phyloP scores from a whole-genome alignment of 371 early-diverging fungal species.

The Saksenaea oblongispora region DNA sequence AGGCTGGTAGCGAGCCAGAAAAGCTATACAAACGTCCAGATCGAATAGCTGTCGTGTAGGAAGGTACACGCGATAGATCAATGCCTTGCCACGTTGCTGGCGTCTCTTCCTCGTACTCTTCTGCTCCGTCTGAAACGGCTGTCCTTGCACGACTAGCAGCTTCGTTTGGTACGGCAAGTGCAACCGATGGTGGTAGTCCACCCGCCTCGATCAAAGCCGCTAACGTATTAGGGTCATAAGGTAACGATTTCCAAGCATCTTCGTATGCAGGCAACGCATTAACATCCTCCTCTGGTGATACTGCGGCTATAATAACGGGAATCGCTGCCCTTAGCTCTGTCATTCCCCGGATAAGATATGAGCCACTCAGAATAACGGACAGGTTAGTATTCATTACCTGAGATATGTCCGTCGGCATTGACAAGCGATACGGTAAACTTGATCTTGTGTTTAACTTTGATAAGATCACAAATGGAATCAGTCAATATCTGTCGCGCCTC shows the following conservation, averaged over 20 bases:
- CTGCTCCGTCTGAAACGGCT: conserved; percentile 68
- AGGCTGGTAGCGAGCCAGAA: conserved; percentile 42
- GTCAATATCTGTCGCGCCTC: conserved; percentile 28
- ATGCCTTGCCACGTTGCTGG: conserved; percentile 20
- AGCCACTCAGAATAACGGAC: neutral
- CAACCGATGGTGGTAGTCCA: conserved; percentile 38
- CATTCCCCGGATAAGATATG: conserved; percentile 19
- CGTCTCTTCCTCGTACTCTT: conserved; percentile 54
- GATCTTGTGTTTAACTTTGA: conserved; percentile 46
- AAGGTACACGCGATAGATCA: conserved; percentile 43
- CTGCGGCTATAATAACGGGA: conserved; percentile 36
- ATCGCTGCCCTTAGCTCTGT: conserved; percentile 49
- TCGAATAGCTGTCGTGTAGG: conserved; percentile 40
- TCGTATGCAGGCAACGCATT: conserved; percentile 49
- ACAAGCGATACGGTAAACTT: conserved; percentile 43
- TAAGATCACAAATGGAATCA: conserved; percentile 34
- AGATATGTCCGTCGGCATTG: conserved; percentile 52
- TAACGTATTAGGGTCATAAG: conserved; percentile 39
- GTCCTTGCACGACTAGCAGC: conserved; percentile 83
- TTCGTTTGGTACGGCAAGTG: conserved; percentile 77
- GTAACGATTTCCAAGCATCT: conserved; percentile 50
- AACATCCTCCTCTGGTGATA: conserved; percentile 40
- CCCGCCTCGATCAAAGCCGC: conserved; percentile 33
- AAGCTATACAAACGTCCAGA: conserved; percentile 47
- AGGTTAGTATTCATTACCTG: conserved; percentile 28